phyloP scores from a whole-genome alignment of 805 yeast genomes.

The Saccharomyces eubayanus region DNA sequence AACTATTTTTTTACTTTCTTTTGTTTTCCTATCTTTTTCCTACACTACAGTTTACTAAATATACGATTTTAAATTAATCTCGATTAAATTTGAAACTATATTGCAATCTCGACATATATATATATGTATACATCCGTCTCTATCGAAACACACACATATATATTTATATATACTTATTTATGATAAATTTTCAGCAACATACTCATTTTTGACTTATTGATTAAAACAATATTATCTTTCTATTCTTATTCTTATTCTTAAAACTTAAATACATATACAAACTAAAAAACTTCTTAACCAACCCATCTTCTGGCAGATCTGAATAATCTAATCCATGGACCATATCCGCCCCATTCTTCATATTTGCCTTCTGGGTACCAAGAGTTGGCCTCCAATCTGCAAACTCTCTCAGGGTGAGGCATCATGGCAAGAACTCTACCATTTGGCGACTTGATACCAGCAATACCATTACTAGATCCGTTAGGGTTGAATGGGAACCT shows the following conservation, averaged over 20 bases:
- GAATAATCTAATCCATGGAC: conserved; percentile 94
- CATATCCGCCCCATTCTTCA: conserved; percentile 67
- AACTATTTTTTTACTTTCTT: not conserved
- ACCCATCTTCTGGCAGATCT: conserved; percentile 94
- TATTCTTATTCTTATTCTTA: conserved; percentile 1
- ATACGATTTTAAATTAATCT: not conserved
- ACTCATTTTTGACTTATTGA: not conserved
- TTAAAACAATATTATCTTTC: not conserved
- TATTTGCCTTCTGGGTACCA: conserved; percentile 67
- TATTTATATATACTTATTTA: not conserved
- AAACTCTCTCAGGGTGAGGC: conserved; percentile 98
- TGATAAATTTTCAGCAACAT: not conserved
- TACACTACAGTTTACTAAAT: not conserved
- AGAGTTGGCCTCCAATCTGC: conserved; percentile 80
- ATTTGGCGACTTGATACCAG: conserved; percentile 82
- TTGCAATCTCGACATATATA: not conserved
- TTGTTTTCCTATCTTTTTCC: not conserved
- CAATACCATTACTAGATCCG: conserved; percentile 88
- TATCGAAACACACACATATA: not conserved
- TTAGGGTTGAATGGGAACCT: conserved; percentile 91
- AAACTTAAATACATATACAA: not conserved
- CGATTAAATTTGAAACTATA: not conserved
- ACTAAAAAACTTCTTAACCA: conserved; percentile 27
- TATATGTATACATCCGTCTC: not conserved
- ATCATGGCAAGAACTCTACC: conserved; percentile 96